A percentile compares a stretch with the other conserved stretches of the same genome.
phyloP scores from a whole-genome alignment of 2,329 filamentous ascomycete species.

The Colletotrichum lindemuthianum region DNA sequence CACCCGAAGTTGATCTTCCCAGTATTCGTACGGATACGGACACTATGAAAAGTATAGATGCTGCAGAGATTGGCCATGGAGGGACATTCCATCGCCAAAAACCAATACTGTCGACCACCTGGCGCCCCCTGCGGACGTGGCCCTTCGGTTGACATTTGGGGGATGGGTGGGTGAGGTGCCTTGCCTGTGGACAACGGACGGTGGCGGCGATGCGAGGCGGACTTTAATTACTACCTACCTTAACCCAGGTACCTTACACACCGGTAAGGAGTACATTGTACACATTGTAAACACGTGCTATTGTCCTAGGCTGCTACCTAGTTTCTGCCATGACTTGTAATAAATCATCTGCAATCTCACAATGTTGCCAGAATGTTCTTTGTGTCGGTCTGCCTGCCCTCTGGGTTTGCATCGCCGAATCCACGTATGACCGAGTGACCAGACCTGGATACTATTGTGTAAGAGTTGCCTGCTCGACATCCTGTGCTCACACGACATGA shows the following conservation, averaged over 20 bases:
- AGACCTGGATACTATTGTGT: constrained; percentile 2
- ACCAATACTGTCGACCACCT: constrained; percentile 21
- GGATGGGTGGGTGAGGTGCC: constrained; percentile 23
- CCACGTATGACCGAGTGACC: constrained; percentile 8
- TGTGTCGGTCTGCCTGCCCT: constrained; percentile 1
- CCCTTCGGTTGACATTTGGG: constrained; percentile 23
- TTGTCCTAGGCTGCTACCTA: constrained; percentile 8
- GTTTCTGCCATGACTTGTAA: too few relatives aligned
- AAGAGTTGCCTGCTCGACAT: constrained; percentile 33
- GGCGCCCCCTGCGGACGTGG: constrained; percentile 24
- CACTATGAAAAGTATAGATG: constrained; percentile 12
- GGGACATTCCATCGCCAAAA: constrained; percentile 14
- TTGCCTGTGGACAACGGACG: constrained; percentile 7
- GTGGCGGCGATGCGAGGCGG: constrained; percentile 26
- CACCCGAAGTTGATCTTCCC: background rate
- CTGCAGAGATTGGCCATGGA: constrained; percentile 12
- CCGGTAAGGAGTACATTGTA: background rate
- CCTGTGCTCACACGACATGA: constrained; percentile 25
- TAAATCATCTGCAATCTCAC: too few relatives aligned
- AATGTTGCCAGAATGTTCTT: constrained; percentile 12
- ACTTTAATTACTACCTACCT: too few relatives aligned
- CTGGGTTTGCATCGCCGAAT: background rate
- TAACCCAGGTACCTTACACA: too few relatives aligned
- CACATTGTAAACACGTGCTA: constrained; percentile 3
- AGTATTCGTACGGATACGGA: background rate